phyloP scores from a whole-genome alignment of 2,329 filamentous ascomycete species.

The Sporothrix globosa region DNA sequence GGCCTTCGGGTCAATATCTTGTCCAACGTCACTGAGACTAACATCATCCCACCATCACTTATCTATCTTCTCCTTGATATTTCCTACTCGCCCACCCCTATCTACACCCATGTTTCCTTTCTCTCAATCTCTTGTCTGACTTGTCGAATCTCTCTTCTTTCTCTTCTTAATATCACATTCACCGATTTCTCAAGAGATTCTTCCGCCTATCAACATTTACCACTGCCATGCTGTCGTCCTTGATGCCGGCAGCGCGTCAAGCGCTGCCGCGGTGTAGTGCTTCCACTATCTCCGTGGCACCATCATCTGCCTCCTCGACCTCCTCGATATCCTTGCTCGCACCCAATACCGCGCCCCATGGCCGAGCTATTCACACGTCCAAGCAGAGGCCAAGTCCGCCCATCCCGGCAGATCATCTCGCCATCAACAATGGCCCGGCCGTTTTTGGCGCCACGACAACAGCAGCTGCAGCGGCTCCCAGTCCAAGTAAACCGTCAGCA shows the following conservation, averaged over 20 bases:
- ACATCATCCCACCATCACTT: constrained; percentile 19
- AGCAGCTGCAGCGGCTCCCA: neutral
- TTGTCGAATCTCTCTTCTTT: neutral
- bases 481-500: constrained; percentile 41
- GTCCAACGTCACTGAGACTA: neutral
- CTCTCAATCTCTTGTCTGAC: neutral
- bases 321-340: neutral
- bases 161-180: neutral
- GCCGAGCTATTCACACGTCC: constrained; percentile 30
- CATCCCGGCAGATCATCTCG: neutral
- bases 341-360: neutral
- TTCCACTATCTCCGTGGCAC: neutral
- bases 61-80: neutral
- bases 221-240: neutral
- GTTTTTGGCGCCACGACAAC: neutral
- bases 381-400: constrained; percentile 26
- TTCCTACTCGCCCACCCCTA: neutral
- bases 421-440: neutral
- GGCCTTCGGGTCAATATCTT: neutral
- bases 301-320: neutral
- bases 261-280: constrained; percentile 20
- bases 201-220: neutral
- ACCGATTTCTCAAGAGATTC: neutral
- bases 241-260: constrained; percentile 1
- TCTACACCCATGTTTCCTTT: neutral